Evolutionary conservation across 129 eudicot species (phyloP).

Genomic region (Flaveria robusta): DNA sequence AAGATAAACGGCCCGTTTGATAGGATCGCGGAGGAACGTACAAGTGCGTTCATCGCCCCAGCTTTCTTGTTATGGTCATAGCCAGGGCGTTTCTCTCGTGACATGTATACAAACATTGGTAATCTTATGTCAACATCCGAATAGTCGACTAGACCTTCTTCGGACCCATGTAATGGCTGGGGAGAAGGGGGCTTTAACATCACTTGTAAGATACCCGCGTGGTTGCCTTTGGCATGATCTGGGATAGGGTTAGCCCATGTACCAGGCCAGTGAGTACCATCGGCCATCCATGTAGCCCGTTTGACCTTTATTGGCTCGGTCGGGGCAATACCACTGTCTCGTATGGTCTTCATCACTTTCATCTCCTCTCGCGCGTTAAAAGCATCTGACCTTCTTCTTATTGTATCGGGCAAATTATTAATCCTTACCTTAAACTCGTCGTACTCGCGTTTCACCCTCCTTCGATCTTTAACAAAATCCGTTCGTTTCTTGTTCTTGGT

Average conservation of each 20-base stretch:
- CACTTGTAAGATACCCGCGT: slow-evolving; percentile 91
- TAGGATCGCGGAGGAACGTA: slow-evolving; percentile 72
- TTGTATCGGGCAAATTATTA: slow-evolving; percentile 69
- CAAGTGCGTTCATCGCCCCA: slow-evolving; percentile 96
- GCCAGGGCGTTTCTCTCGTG: slow-evolving; percentile 85
- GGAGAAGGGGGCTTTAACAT: slow-evolving; percentile 86
- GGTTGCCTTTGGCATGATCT: slow-evolving; percentile 84
- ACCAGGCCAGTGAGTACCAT: slow-evolving; percentile 98
- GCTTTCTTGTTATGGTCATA: slow-evolving; percentile 98
- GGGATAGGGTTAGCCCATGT: slow-evolving; percentile 60
- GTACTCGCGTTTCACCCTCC: slow-evolving; percentile 61
- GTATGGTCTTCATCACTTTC: slow-evolving; percentile 66
- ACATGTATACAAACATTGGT: slow-evolving; percentile 90
- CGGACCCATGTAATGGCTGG: slow-evolving; percentile 55
- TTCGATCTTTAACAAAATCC: slow-evolving; percentile 21
- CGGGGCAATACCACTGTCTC: slow-evolving; percentile 66
- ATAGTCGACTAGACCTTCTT: slow-evolving; percentile 59
- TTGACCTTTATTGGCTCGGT: slow-evolving; percentile 56
- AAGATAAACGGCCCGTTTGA: slow-evolving; percentile 90
- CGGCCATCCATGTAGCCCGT: slow-evolving; percentile 97
- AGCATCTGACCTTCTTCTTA: slow-evolving; percentile 82
- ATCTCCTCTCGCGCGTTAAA: slow-evolving; percentile 89
- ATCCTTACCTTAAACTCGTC: slow-evolving; percentile 92
- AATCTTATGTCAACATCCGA: slow-evolving; percentile 75
- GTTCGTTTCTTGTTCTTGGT: slow-evolving; percentile 62